These are phyloP conservation scores for Boletus austroedulis DNA, from an alignment of 1,284 basidiomycete species.

Conservation along the genomic window DNA sequence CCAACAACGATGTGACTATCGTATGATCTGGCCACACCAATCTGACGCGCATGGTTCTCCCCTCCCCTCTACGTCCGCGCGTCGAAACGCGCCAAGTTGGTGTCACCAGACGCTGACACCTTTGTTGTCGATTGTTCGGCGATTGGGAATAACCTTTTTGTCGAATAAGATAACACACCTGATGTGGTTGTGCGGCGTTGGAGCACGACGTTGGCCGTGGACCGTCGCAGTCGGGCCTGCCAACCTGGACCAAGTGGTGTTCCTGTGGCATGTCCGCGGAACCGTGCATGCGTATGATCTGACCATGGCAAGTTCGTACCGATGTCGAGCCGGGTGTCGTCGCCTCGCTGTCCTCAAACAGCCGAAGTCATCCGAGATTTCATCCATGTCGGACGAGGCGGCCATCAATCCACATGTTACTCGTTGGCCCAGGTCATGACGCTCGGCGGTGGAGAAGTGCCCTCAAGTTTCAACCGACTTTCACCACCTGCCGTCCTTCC, in stretches of 20 bases:
- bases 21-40: neutral
- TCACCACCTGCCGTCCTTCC: neutral
- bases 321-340: neutral
- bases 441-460: neutral
- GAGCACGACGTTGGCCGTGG: too few species aligned
- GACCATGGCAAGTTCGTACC: neutral
- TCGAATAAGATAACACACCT: neutral
- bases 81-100: conserved; percentile 1
- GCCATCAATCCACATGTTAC: conserved; percentile 1
- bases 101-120: conserved; percentile 1
- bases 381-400: neutral
- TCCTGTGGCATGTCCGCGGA: neutral
- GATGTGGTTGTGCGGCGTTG: too few species aligned
- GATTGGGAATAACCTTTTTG: neutral
- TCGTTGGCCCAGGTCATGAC: neutral
- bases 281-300: too few species aligned
- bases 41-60: neutral
- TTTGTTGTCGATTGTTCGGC: conserved; percentile 13
- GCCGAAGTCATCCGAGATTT: neutral
- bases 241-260: too few species aligned
- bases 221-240: too few species aligned
- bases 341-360: conserved; percentile 4
- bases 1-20: conserved; percentile 6
- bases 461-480: neutral
- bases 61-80: neutral